Evolutionary conservation across 2,329 filamentous ascomycete species (phyloP).

Genomic region (Ophiocordyceps unilateralis): DNA sequence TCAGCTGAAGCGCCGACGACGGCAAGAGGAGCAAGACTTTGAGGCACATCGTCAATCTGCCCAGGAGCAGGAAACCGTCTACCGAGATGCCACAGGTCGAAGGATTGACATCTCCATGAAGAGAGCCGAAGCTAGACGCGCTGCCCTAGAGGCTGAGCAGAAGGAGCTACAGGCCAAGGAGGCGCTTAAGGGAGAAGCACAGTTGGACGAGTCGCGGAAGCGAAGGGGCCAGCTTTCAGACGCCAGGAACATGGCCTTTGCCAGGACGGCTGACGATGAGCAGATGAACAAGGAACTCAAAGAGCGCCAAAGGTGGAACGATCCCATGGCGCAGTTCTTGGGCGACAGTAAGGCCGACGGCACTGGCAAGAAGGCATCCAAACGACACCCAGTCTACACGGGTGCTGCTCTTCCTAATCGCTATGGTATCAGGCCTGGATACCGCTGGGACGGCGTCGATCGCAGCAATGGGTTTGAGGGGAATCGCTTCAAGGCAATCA

Average conservation of each 20-base stretch:
- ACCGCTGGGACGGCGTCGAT: conserved; percentile 95
- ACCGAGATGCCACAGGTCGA: conserved; percentile 87
- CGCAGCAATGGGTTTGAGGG: conserved; percentile 84
- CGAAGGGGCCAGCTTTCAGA: conserved; percentile 56
- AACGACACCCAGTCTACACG: conserved; percentile 50
- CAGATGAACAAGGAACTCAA: conserved; percentile 74
- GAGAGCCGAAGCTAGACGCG: conserved; percentile 64
- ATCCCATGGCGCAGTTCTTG: conserved; percentile 76
- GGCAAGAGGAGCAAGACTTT: conserved; percentile 40
- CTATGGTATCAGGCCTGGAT: conserved; percentile 82
- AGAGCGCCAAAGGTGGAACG: conserved; percentile 70
- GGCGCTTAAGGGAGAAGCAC: conserved; percentile 70
- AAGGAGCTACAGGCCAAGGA: conserved; percentile 51
- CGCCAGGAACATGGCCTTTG: conserved; percentile 66
- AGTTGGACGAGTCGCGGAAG: conserved; percentile 48
- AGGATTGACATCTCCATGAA: conserved; percentile 88
- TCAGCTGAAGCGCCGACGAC: conserved; percentile 47
- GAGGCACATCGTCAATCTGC: conserved; percentile 23
- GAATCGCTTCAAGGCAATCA: conserved; percentile 79
- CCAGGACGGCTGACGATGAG: conserved; percentile 66
- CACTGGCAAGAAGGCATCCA: conserved; percentile 15
- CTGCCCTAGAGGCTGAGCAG: conserved; percentile 49
- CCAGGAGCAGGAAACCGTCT: conserved; percentile 64
- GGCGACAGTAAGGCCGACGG: conserved; percentile 23
- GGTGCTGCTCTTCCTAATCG: conserved; percentile 77